Base-by-base conservation (phyloP, 1,284 basidiomycete genomes). In the Phellopilus nigrolimitatus region DNA sequence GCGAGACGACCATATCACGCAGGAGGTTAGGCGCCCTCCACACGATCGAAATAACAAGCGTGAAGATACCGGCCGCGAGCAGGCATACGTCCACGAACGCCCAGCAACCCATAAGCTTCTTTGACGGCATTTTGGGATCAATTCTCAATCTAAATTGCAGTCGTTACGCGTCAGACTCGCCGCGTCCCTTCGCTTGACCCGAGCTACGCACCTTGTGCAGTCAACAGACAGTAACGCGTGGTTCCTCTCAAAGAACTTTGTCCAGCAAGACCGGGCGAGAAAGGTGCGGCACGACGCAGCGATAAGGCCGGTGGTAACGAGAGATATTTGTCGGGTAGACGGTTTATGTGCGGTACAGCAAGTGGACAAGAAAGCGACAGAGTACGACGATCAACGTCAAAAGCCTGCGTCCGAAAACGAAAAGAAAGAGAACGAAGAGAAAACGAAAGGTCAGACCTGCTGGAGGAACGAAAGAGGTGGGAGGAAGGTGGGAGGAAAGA, bases 41-140 rank as follows among this genome's bases (percentile, higher is more conserved):
- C 27, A 87, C 64, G 54, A 90, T 67, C 15, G 88, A 87, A 45
- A 90, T 69, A 40, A 74, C 75, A 55, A 91, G 69, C 15, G 80
- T 68, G 47, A 91, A 57, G 43, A 73, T 69, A 34, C 84, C 88
- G 5, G 84, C 79, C n/a, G 71, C 76, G 36, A 91, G 73, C 50
- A 92, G 78, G 58, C 73, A 74, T 55, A 84, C 55, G 68, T 84
- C 84, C 57, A 90, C 70, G 66, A 81, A 76, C 39, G 72, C 77
- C 84, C 88, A 92, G 56, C 77, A 72, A 51, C 73, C 77, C 69
- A 85, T 76, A 52, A 91, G 72, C 60, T 68, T 76, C 65, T 73
- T 81, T 56, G 87, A 86, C 62, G 83, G 75, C 88, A 88, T 89
- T 57, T 61, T 67, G 53, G 38, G 13, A 30, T 41, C 22, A 36